phyloP scores from a whole-genome alignment of 208 protist genomes.

The Spironucleus salmonicida region DNA sequence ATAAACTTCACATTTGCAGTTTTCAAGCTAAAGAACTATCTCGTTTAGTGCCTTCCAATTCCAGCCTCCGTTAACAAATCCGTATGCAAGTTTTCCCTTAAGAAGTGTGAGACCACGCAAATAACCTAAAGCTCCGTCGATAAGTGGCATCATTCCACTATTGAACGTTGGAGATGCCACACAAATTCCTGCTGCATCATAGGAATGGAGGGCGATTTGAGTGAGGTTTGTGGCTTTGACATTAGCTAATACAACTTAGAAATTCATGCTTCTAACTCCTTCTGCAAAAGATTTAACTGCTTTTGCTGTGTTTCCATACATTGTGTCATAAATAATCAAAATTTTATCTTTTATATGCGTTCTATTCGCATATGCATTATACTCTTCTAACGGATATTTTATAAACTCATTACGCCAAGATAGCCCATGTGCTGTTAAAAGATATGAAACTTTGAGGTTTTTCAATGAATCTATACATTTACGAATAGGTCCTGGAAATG shows the following conservation, averaged over 20 bases:
- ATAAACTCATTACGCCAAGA: not conserved
- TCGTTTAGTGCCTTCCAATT: not conserved
- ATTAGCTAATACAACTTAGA: not conserved
- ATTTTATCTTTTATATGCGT: not conserved
- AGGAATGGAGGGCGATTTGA: not conserved
- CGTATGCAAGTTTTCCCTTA: not conserved
- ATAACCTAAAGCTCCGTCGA: not conserved
- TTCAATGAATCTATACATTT: not conserved
- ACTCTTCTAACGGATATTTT: slow-evolving; percentile 2
- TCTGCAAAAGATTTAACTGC: not conserved
- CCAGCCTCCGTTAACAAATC: not conserved
- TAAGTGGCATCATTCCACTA: not conserved
- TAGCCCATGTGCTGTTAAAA: slow-evolving; percentile 17
- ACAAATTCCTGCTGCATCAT: not conserved
- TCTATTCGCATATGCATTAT: not conserved
- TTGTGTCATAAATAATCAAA: not conserved
- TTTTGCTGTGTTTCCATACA: slow-evolving; percentile 3
- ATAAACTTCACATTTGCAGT: not conserved
- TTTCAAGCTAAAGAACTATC: not conserved
- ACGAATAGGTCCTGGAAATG: not conserved
- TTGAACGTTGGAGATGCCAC: not conserved
- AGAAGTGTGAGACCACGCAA: not conserved
- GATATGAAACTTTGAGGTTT: not conserved
- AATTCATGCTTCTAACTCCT: not conserved
- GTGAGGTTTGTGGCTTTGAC: not conserved